Percentiles rank a stretch among this genome's conserved stretches.
Conservation (phyloP, 495 filamentous ascomycete species). For the Penicillium arizonense region DNA sequence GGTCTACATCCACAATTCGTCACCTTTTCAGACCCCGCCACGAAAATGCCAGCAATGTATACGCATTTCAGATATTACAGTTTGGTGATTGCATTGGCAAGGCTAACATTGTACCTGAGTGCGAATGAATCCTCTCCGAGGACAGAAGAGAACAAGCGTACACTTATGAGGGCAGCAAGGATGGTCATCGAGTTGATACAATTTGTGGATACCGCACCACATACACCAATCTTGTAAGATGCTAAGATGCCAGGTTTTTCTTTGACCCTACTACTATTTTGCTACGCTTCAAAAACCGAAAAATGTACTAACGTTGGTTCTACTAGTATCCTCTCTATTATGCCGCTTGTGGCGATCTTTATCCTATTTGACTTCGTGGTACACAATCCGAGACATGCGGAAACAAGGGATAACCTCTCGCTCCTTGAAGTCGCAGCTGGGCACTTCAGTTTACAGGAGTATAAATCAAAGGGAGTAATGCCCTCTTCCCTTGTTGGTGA, state of each 20-base stretch:
- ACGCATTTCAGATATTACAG: not conserved
- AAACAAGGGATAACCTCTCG: slow-evolving; percentile 30
- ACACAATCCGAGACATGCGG: slow-evolving; percentile 37
- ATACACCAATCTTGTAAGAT: slow-evolving; percentile 31
- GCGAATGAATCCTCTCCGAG: slow-evolving; percentile 9
- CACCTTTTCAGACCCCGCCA: not conserved
- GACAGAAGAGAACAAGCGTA: slow-evolving; percentile 18
- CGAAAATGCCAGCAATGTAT: not conserved
- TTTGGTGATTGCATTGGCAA: not conserved
- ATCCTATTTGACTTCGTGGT: slow-evolving; percentile 41
- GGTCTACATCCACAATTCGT: no score
- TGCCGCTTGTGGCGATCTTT: slow-evolving; percentile 35
- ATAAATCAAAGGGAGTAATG: slow-evolving; percentile 19
- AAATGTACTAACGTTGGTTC: no score
- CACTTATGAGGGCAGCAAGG: slow-evolving; percentile 22
- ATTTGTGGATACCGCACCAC: slow-evolving; percentile 30
- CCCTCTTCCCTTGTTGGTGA: no score
- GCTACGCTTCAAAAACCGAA: no score
- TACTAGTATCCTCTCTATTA: slow-evolving; percentile 19
- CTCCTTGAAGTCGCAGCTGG: slow-evolving; percentile 31
- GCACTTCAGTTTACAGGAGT: slow-evolving; percentile 32
- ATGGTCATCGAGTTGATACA: slow-evolving; percentile 29
- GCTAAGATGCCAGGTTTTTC: no score
- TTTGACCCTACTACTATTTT: no score
- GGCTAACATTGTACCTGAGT: slow-evolving; percentile 8